Base-by-base conservation (phyloP, 2,329 filamentous ascomycete genomes). In the Beauveria sp. region DNA sequence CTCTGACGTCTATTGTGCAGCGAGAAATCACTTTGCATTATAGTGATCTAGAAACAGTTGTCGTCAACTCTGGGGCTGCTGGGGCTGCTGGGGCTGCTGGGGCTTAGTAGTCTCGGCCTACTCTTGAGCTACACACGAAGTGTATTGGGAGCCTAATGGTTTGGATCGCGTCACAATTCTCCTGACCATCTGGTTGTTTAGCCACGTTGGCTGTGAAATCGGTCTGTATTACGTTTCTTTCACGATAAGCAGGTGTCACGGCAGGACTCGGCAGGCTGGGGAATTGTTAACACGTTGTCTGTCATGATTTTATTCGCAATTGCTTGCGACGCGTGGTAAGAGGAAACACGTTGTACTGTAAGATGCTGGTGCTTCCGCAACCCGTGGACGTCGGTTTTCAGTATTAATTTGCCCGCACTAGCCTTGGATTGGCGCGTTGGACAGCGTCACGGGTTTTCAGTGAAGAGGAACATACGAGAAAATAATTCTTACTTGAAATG, bases 11-110 rank as follows among this genome's bases (percentile, higher is more conserved):
- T 45, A 4, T 10, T 14, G 34, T 57, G 51, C 65, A 87, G 85
- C 77, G 83, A 60, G 84, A 87, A 67, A 78, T 88, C 63, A 82
- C 82, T 8, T 72, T 88, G 51, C 79, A 84, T 66, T 88, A 88
- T 63, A 79, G 79, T 49, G 85, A 88, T 63, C 73, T 88, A 63
- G 84, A 87, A 71, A 82, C 80, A 63, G 74, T 74, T 9, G 64
- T 76, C 60, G 64, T 76, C 60, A 71, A 67, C 56, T 72, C 75
- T 64, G 22, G 22, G 22, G 22, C 22, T 24, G 22, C 22, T 24
- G 22, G 22, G 3, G 22, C 22, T 24, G 22, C 75, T 64, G 66
- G 69, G 46, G 69, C 72, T 34, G 66, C 70, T 26, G 65, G 53
- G 20, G 42, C 60, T 46, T 65, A 54, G 51, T 18, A 22, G 48